Evolutionary conservation across 1,139 yeast species (phyloP).

Genomic region (Trichomonascaceae sp.): DNA sequence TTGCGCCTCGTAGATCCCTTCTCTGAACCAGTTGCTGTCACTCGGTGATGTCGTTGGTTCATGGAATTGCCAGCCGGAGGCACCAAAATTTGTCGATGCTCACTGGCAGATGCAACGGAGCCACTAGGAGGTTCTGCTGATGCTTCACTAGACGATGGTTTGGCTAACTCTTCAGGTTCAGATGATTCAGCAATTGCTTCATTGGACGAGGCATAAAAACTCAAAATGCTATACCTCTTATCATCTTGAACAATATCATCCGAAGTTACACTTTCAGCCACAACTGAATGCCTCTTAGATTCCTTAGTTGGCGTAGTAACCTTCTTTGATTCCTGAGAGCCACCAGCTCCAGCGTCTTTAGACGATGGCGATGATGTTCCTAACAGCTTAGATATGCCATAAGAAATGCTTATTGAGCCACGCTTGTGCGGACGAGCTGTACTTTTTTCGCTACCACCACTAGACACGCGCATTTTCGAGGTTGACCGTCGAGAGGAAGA

Average conservation of each 20-base stretch:
- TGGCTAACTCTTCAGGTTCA: background rate
- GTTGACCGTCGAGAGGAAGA: background rate
- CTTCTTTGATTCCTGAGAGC: constrained; percentile 13
- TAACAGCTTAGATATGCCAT: constrained; percentile 26
- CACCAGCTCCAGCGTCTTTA: background rate
- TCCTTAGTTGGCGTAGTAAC: constrained; percentile 8
- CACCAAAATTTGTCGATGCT: constrained; percentile 21
- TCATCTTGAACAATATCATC: constrained; percentile 16
- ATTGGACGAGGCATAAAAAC: constrained; percentile 19
- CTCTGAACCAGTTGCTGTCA: constrained; percentile 1
- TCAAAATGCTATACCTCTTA: constrained; percentile 24
- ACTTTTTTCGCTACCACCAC: background rate
- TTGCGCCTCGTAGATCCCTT: constrained; percentile 3
- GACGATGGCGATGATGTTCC: constrained; percentile 15
- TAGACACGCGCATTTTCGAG: background rate
- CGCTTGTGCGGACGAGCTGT: constrained; percentile 19
- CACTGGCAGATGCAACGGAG: constrained; percentile 8
- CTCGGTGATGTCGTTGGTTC: constrained; percentile 23
- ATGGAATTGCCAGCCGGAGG: constrained; percentile 22
- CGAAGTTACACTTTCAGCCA: background rate
- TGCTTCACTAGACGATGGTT: background rate
- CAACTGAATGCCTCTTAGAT: constrained; percentile 9
- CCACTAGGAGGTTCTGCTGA: constrained; percentile 2
- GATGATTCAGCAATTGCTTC: background rate
- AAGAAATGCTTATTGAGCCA: constrained; percentile 27